Conservation (phyloP, 2,329 filamentous ascomycete genomes). For the Venturia aucupariae region DNA sequence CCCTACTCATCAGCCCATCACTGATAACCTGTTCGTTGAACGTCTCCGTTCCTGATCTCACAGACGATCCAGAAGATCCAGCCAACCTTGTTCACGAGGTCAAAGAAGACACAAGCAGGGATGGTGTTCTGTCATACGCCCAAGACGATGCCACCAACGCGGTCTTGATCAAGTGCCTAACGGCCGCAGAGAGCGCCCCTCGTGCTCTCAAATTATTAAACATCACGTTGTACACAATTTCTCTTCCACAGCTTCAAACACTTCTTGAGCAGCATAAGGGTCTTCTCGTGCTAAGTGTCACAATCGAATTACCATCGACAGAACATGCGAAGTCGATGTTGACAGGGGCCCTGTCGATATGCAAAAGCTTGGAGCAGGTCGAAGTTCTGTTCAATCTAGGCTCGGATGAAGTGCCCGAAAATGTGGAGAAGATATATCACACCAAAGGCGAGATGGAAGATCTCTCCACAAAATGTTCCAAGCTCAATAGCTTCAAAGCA, state of each 20-base stretch:
- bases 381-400: slow-evolving; percentile 31
- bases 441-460: slow-evolving; percentile 26
- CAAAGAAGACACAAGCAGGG: slow-evolving; percentile 18
- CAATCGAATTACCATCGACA: slow-evolving; percentile 28
- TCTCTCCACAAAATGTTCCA: slow-evolving; percentile 25
- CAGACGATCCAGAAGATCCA: slow-evolving; percentile 21
- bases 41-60: slow-evolving; percentile 26
- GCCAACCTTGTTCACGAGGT: slow-evolving; percentile 18
- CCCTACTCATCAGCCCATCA: slow-evolving; percentile 27
- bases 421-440: background rate
- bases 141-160: slow-evolving; percentile 13
- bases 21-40: slow-evolving; percentile 32
- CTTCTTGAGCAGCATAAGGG: slow-evolving; percentile 29
- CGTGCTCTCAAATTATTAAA: slow-evolving; percentile 30
- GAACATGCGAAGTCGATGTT: slow-evolving; percentile 28
- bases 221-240: slow-evolving; percentile 34
- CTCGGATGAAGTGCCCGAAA: slow-evolving; percentile 24
- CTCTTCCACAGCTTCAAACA: slow-evolving; percentile 24
- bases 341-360: slow-evolving; percentile 23
- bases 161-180: slow-evolving; percentile 25
- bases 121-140: slow-evolving; percentile 29
- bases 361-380: slow-evolving; percentile 29
- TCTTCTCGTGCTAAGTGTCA: slow-evolving; percentile 31
- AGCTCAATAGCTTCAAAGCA: slow-evolving; percentile 29
- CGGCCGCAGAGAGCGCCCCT: slow-evolving; percentile 25